Evolutionary conservation across 768 basidiomycete genomes (phyloP), one percentile per base, ranked within the genome.

Genomic region (Pleurotus salmoneostramineus): DNA sequence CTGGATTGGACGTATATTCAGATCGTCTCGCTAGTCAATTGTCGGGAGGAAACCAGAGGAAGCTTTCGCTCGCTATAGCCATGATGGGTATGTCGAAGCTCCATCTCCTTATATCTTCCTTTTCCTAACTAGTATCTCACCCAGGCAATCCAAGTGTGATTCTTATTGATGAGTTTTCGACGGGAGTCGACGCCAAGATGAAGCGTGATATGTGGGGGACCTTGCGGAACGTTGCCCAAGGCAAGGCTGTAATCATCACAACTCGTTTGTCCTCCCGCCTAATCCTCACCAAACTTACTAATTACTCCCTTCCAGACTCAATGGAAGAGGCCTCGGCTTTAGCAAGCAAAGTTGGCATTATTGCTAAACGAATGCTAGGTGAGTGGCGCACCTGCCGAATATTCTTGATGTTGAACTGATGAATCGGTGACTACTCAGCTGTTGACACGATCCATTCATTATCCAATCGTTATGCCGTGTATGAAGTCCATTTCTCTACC

Each of bases 311-410:
- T 12, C 48, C 64, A 85, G 88, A 91, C 68, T 89, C 88, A 0
- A 91, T 91, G 89, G 90, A 91, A 69, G 90, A 93, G 69, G 89
- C 88, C 1, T 87, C 88, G 12, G 88, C 88, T 5, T 74, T 92
- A 1, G 87, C 90, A 1, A 86, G 77, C 64, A 84, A 85, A 65
- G 90, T 91, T 14, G 89, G 88, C 15, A 91, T 92, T 56, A 71
- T 93, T 8, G 87, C 90, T 1, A 83, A 83, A 56, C 80, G 78
- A 50, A 74, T 92, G 72, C 78, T 92, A 1, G 87, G 86, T 87
- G 62, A 49, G 79, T 50, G 37, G 4, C 14, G 33, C 36, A n/a
- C 47, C 36, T 63, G 31, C 15, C 27, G 44, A 27, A 58, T 52
- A 15, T 17, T 6, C 49, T 36, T n/a, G 5, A 10, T 7, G 21